Percentiles rank a stretch among this genome's conserved stretches.
These are phyloP conservation scores for Oemleria cerasiformis DNA, from an alignment of 306 rosid genomes.

Conservation along the genomic window DNA sequence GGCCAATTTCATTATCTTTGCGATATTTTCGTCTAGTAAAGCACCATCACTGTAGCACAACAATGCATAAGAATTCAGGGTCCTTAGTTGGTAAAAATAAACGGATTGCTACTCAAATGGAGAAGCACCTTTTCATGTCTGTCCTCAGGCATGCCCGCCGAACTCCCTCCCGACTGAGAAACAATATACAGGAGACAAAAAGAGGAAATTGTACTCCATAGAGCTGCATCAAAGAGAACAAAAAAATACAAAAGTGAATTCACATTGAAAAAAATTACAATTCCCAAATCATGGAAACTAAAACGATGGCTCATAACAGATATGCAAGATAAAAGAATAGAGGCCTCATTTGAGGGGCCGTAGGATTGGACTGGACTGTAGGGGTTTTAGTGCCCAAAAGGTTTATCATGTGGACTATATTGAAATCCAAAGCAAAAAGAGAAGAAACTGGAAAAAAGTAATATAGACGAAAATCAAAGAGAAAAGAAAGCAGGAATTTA, in stretches of 20 bases:
- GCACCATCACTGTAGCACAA: slow-evolving; percentile 51
- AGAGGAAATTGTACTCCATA: slow-evolving; percentile 95
- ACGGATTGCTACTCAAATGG: not conserved
- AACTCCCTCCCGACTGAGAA: slow-evolving; percentile 97
- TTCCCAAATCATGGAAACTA: not conserved
- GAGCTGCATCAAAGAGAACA: slow-evolving; percentile 40
- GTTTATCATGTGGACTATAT: not conserved
- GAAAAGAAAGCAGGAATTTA: not conserved
- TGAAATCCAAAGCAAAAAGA: not conserved
- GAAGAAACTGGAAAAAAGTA: not conserved
- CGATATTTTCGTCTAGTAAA: slow-evolving; percentile 59
- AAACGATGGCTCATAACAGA: not conserved
- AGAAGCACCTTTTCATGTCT: slow-evolving; percentile 62
- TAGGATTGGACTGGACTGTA: not conserved
- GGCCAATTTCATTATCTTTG: slow-evolving; percentile 78
- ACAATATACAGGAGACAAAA: slow-evolving; percentile 78
- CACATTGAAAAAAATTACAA: not conserved
- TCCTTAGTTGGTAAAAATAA: not conserved
- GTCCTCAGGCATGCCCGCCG: slow-evolving; percentile 87
- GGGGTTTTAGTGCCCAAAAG: not conserved
- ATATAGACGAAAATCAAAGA: not conserved
- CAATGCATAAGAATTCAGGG: slow-evolving; percentile 5
- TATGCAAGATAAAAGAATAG: not conserved
- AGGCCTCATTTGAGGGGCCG: not conserved
- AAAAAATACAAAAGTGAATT: not conserved